Evolutionary conservation across 495 filamentous ascomycete genomes (phyloP).

Genomic region (Penicilliopsis zonata): DNA sequence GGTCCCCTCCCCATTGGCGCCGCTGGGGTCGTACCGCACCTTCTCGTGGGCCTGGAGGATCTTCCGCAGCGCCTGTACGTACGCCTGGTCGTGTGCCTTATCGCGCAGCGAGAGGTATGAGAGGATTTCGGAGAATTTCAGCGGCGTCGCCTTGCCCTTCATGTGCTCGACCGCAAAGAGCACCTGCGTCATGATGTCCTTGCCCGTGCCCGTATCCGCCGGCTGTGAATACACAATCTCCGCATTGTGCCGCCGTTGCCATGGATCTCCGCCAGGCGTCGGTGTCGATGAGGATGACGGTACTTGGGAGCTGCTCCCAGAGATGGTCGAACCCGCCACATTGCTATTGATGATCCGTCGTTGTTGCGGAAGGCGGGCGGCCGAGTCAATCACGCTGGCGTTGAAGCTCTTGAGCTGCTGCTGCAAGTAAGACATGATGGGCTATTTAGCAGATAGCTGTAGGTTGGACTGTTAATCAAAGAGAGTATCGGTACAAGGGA

Average conservation of each 20-base stretch:
- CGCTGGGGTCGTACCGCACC: constrained; percentile 55
- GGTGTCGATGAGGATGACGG: constrained; percentile 28
- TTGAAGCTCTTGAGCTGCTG: constrained; percentile 37
- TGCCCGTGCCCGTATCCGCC: constrained; percentile 60
- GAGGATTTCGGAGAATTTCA: constrained; percentile 61
- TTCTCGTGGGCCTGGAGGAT: constrained; percentile 46
- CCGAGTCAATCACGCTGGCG: constrained; percentile 32
- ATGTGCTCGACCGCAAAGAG: constrained; percentile 75
- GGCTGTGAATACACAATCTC: constrained; percentile 68
- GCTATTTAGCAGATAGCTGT: background rate
- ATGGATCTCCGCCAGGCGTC: constrained; percentile 24
- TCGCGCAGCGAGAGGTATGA: constrained; percentile 61
- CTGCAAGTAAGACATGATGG: constrained; percentile 34
- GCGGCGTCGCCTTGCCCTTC: constrained; percentile 59
- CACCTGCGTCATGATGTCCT: constrained; percentile 73
- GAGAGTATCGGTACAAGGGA: background rate
- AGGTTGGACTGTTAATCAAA: background rate
- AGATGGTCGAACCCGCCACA: constrained; percentile 9
- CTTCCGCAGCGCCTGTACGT: constrained; percentile 30
- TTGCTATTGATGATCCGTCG: constrained; percentile 24
- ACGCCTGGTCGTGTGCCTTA: constrained; percentile 30
- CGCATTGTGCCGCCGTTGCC: constrained; percentile 46
- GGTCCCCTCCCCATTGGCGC: constrained; percentile 47
- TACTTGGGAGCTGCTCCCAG: constrained; percentile 25
- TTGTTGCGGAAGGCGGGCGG: constrained; percentile 30